Evolutionary conservation across 192 early-diverging fungal species (phyloP), one percentile per base, ranked within the genome.

Genomic region (Backusella macrospora): DNA sequence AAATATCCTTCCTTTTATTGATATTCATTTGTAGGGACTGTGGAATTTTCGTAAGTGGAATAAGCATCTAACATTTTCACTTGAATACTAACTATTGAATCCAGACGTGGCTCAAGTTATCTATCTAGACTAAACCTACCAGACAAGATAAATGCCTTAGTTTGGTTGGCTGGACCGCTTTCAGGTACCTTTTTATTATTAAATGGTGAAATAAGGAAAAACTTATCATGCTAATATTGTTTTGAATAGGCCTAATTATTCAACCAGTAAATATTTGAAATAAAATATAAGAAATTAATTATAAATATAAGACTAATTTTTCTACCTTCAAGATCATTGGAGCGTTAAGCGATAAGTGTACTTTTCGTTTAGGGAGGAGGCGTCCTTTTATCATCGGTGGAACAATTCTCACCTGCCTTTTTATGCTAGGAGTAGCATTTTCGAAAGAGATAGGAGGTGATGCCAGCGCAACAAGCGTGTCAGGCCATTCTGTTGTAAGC

Each of bases 401-500:
- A 40, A 39, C 49, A 7, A 23, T 72, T n/a, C 15, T 72, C 9
- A 55, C 55, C 21, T 63, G 43, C 9, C 43, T 52, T 5, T 72
- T 42, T 14, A 62, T 72, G 38, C 29, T 72, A 15, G 70, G 70
- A 15, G 52, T 72, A 23, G 40, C 70, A 3, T 72, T 43, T 62
- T 37, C 52, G 16, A 52, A 59, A 62, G 49, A 62, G 37, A 72
- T 62, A 23, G 52, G 49, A 26, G 52, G 52, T 18, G 52, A 59
- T 23, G 52, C 52, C 23, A 4, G 26, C 12, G 13, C 18, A 23
- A 59, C 10, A 4, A 18, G 26, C 21, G 3, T 59, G 13, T 59
- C 52, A 59, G 52, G 23, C 1, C 52, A 59, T 23, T 26, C 21
- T 4, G 52, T 26, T 23, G 52, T 59, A 59, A 26, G 21, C 7